A percentile compares a stretch with the other conserved stretches of the same genome.
These are phyloP conservation scores for Metschnikowia cerradonensis DNA, from an alignment of 805 yeast species.

Conservation along the genomic window DNA sequence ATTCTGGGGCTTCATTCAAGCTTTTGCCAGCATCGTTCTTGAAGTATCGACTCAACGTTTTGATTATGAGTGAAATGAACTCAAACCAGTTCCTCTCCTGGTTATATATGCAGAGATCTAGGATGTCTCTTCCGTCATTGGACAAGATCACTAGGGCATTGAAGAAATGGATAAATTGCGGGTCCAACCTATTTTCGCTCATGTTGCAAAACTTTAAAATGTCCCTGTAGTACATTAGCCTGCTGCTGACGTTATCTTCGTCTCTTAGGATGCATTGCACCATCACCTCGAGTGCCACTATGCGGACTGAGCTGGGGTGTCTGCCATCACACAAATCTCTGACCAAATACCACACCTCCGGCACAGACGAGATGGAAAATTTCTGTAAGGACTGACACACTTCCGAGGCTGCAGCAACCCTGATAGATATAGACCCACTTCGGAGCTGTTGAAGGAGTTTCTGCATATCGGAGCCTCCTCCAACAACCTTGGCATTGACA, in stretches of 20 bases:
- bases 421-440: slow-evolving; percentile 30
- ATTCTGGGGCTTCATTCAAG: slow-evolving; percentile 7
- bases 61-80: slow-evolving; percentile 14
- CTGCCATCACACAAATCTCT: slow-evolving; percentile 45
- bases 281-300: slow-evolving; percentile 52
- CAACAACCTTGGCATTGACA: slow-evolving; percentile 43
- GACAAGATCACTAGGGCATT: slow-evolving; percentile 46
- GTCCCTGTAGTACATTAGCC: slow-evolving; percentile 57
- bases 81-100: slow-evolving; percentile 22
- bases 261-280: slow-evolving; percentile 52
- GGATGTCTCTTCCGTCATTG: slow-evolving; percentile 49
- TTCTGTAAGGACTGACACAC: slow-evolving; percentile 49
- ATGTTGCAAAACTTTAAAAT: slow-evolving; percentile 43
- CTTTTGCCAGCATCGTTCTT: slow-evolving; percentile 7
- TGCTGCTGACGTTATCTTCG: slow-evolving; percentile 44
- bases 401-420: slow-evolving; percentile 49
- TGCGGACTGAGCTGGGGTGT: slow-evolving; percentile 24
- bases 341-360: slow-evolving; percentile 74
- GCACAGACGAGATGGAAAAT: slow-evolving; percentile 53
- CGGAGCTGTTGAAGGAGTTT: slow-evolving; percentile 36
- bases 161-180: slow-evolving; percentile 50
- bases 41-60: slow-evolving; percentile 11
- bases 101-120: slow-evolving; percentile 47
- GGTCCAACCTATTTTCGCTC: slow-evolving; percentile 33
- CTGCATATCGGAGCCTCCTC: slow-evolving; percentile 41